phyloP scores from a whole-genome alignment of 257 asterid genomes.

The Jasminum sambac region DNA sequence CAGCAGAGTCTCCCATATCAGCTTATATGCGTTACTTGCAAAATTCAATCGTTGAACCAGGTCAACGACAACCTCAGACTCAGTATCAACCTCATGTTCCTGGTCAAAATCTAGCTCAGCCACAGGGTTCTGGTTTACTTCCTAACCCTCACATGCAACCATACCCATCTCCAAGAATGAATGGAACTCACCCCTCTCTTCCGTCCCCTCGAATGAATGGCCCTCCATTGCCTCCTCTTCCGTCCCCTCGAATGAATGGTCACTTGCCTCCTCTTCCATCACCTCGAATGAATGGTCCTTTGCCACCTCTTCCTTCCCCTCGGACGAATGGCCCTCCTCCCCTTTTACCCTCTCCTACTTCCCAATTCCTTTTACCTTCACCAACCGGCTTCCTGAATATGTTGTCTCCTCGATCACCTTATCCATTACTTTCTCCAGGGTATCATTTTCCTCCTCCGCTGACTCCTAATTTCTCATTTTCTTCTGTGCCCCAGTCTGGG shows the following conservation, averaged over 20 bases:
- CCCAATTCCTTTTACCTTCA: conserved; percentile 82
- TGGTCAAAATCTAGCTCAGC: conserved; percentile 32
- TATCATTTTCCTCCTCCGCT: conserved; percentile 64
- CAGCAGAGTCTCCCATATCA: conserved; percentile 81
- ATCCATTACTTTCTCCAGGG: conserved; percentile 85
- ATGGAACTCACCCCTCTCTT: conserved; percentile 39
- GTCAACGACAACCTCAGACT: conserved; percentile 39
- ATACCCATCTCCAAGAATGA: conserved; percentile 52
- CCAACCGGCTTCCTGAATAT: conserved; percentile 68
- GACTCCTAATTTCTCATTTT: conserved; percentile 74
- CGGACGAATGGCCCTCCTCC: conserved; percentile 57
- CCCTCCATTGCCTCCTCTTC: conserved; percentile 39
- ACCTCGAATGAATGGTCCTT: conserved; percentile 64
- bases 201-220: conserved; percentile 47
- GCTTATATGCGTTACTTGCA: conserved; percentile 91
- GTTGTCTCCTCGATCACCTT: conserved; percentile 80
- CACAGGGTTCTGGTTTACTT: conserved; percentile 34
- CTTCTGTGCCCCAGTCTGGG: conserved; percentile 68
- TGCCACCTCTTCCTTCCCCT: conserved; percentile 53
- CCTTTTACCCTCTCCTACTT: conserved; percentile 74
- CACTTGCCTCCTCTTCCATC: conserved; percentile 47
- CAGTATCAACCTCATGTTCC: conserved; percentile 34
- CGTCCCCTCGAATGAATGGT: conserved; percentile 64
- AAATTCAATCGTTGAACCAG: conserved; percentile 61
- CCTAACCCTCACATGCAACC: conserved; percentile 42